phyloP scores from a whole-genome alignment of 2,329 filamentous ascomycete genomes.

The Fusarium paranaense region DNA sequence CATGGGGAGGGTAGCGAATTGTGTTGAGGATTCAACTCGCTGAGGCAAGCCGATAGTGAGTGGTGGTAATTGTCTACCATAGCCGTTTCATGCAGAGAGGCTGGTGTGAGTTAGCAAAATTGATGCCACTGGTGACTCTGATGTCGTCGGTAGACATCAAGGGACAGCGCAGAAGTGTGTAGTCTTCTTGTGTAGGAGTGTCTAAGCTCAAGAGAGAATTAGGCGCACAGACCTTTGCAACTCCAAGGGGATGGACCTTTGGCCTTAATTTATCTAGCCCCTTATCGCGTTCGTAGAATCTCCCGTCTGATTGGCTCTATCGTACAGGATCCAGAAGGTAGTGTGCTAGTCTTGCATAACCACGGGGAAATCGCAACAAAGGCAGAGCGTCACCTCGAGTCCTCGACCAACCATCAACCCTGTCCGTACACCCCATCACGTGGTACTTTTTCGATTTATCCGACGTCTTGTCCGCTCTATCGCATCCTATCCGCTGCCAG shows the following conservation, averaged over 20 bases:
- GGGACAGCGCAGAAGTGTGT: no score
- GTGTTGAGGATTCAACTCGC: no score
- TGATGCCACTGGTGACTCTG: no score
- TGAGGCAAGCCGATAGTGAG: no score
- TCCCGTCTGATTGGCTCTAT: neutral
- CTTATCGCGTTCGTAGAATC: neutral
- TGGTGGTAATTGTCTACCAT: no score
- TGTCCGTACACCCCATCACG: neutral
- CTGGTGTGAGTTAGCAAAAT: no score
- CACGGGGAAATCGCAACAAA: neutral
- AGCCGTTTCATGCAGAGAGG: no score
- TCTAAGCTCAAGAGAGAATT: neutral
- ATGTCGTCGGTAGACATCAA: neutral
- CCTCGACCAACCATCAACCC: neutral
- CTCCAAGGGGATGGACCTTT: no score
- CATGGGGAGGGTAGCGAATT: no score
- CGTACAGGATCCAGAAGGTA: neutral
- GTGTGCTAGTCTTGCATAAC: neutral
- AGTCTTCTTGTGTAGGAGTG: no score
- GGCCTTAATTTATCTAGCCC: neutral
- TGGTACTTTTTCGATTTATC: neutral
- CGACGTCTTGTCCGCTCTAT: neutral
- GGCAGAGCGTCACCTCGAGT: neutral
- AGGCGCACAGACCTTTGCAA: neutral
- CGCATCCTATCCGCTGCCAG: neutral